These are phyloP conservation scores for Tricholoma sp. DNA, from an alignment of 768 basidiomycete species.

Conservation along the genomic window DNA sequence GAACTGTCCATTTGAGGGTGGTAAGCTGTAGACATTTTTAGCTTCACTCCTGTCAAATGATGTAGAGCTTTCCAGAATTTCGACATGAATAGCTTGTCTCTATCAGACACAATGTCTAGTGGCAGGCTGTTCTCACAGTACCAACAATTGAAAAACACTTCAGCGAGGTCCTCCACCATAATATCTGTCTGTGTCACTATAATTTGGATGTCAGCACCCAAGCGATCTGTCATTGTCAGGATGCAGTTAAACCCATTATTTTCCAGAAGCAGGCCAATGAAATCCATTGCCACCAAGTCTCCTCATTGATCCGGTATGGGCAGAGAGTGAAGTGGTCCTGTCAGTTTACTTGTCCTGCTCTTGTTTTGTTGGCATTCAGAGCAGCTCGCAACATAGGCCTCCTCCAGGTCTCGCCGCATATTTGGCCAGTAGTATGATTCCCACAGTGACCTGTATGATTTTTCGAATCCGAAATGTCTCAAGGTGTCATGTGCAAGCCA, in stretches of 20 bases:
- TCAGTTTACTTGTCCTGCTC: background rate
- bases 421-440: too few relatives aligned
- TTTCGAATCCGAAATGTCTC: too few relatives aligned
- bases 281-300: too few relatives aligned
- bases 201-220: constrained; percentile 5
- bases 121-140: constrained; percentile 31
- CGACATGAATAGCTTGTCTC: constrained; percentile 16
- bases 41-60: background rate
- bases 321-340: background rate
- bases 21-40: background rate
- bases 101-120: constrained; percentile 23
- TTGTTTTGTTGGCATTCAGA: too few relatives aligned
- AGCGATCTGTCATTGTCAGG: background rate
- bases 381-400: too few relatives aligned
- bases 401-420: too few relatives aligned
- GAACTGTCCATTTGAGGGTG: background rate
- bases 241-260: background rate
- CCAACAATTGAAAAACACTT: constrained; percentile 19
- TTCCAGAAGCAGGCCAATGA: too few relatives aligned
- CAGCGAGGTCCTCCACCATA: constrained; percentile 2
- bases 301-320: too few relatives aligned
- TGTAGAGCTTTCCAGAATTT: constrained; percentile 3
- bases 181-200: background rate
- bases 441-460: too few relatives aligned
- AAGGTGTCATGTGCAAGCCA: too few relatives aligned